Evolutionary conservation across 1,284 basidiomycete species (phyloP), one percentile per base, ranked within the genome.

Genomic region (Rhodotorula sp.): DNA sequence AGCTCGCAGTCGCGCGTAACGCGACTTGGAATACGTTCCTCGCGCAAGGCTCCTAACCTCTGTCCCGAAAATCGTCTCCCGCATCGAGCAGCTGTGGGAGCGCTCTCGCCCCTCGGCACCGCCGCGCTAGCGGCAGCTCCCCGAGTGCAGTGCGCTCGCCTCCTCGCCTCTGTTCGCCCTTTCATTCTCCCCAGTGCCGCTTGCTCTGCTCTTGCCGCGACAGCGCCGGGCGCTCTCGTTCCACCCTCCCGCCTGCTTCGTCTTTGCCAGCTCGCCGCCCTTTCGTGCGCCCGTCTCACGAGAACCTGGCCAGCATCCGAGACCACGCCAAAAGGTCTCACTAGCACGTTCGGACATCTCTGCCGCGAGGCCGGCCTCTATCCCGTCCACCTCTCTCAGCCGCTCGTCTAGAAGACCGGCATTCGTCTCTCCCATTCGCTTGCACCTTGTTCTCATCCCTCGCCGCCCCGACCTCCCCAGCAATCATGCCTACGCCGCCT

Each of bases 21-120:
- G 55, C 55, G 55, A 44, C 7, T 13, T 41, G 55, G 54, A 49
- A 16, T 49, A 8, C 54, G 54, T 34, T 27, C 54, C 54, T 55
- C 27, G 54, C 17, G 7, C 25, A 25, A n/a, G 53, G 7, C 25
- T 34, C 25, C 53, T 54, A n/a, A 34, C 25, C 25, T 5, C 56
- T 23, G 34, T 44, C 42, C 23, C 42, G 23, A n/a, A n/a, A n/a
- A 19, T 21, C 7, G 8, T 42, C 42, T 58, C 44, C 58, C 58
- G 58, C 45, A 59, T 59, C 58, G 58, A 59, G 58, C 58, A 59
- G 58, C 58, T 48, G 56, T 19, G 42, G 17, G 56, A 2, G 16
- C 9, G 41, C 44, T 45, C 58, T 59, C 58, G 45, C 58, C 13
- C 56, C 14, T 17, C 56, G 42, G 23, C 23, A n/a, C 50, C 50